These are phyloP conservation scores for Schizopora paradoxa DNA, from an alignment of 1,284 basidiomycete species.

Conservation along the genomic window DNA sequence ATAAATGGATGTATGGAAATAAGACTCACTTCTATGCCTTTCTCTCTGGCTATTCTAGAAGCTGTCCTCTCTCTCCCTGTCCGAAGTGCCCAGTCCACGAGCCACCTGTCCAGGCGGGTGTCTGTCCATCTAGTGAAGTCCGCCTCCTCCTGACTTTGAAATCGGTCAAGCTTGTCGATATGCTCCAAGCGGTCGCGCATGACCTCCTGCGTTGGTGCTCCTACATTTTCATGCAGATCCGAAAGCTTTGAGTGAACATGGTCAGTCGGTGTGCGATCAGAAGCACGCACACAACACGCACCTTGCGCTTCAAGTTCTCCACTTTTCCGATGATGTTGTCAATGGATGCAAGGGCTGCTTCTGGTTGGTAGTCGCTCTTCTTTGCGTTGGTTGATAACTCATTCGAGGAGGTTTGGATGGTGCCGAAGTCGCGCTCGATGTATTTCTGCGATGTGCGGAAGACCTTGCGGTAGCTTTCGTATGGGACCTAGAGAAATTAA, in stretches of 20 bases:
- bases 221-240: constrained; percentile 61
- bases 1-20: constrained; percentile 8
- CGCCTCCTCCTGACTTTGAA: constrained; percentile 45
- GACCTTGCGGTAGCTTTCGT: constrained; percentile 80
- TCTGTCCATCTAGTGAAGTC: constrained; percentile 75
- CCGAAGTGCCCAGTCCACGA: constrained; percentile 88
- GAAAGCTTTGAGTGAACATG: constrained; percentile 43
- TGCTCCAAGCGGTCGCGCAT: constrained; percentile 70
- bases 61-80: constrained; percentile 69
- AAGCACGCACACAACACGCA: constrained; percentile 28
- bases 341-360: constrained; percentile 56
- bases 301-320: constrained; percentile 78
- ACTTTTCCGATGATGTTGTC: constrained; percentile 74
- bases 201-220: constrained; percentile 62
- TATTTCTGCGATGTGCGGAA: constrained; percentile 76
- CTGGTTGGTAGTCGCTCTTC: constrained; percentile 34
- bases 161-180: constrained; percentile 53
- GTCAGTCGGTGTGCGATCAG: background rate
- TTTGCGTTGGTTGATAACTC: constrained; percentile 47
- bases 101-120: constrained; percentile 80
- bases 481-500: constrained; percentile 57
- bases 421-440: constrained; percentile 71
- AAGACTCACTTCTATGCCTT: constrained; percentile 59
- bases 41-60: constrained; percentile 60
- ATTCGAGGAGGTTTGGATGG: constrained; percentile 48